These are phyloP conservation scores for Gillenia trifoliata DNA, from an alignment of 306 rosid genomes.

Conservation along the genomic window DNA sequence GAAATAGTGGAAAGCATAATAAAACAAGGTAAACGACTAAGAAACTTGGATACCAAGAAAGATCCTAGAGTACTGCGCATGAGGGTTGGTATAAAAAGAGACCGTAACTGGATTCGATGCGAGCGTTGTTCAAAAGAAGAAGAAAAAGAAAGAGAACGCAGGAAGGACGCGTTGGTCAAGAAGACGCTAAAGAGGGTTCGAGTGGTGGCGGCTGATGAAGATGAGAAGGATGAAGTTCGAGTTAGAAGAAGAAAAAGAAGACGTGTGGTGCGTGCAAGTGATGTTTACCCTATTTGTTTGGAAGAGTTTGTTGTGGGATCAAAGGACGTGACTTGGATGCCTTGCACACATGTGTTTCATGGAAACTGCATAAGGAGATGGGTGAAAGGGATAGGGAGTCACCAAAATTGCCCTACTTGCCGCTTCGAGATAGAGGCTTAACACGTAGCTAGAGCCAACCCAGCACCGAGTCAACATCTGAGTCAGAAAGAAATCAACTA, in stretches of 20 bases:
- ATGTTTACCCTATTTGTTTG: background rate
- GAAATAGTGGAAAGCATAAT: background rate
- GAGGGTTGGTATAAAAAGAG: background rate
- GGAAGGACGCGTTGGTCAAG: background rate
- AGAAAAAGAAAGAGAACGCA: background rate
- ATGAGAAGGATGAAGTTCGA: background rate
- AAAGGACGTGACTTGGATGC: background rate
- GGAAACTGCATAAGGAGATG: background rate
- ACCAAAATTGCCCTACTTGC: background rate
- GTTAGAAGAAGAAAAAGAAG: background rate
- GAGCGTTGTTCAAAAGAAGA: background rate
- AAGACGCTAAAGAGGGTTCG: background rate
- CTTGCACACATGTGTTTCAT: background rate
- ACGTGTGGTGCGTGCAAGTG: background rate
- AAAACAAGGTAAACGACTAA: background rate
- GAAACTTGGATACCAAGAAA: background rate
- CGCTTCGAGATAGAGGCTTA: background rate
- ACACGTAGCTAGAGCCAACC: no score
- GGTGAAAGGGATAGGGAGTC: background rate
- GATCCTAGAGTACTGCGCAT: background rate
- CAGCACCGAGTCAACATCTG: no score
- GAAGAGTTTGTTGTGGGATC: background rate
- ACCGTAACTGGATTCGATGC: background rate
- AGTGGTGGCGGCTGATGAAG: background rate
- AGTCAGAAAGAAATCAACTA: no score